Percentiles rank a stretch among this genome's conserved stretches.
Evolutionary conservation across 1,139 yeast genomes (phyloP).

Genomic region (Pichiaceae sp.): DNA sequence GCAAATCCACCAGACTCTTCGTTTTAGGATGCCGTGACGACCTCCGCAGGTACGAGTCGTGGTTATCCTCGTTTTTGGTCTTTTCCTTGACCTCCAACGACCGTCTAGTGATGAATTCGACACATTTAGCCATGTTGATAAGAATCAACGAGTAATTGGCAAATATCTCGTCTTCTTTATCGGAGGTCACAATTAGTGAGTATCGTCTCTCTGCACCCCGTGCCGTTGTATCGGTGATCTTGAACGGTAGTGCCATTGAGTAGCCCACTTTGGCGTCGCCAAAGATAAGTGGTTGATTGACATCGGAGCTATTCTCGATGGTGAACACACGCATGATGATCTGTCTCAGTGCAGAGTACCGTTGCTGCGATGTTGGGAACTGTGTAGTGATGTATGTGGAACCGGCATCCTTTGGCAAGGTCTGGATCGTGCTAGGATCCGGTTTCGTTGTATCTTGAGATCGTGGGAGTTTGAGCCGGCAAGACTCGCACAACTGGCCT

Average conservation of each 20-base stretch:
- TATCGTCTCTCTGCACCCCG: constrained; percentile 76
- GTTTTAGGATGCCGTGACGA: constrained; percentile 42
- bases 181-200: constrained; percentile 54
- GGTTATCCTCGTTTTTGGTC: constrained; percentile 27
- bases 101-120: constrained; percentile 37
- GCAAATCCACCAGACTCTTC: constrained; percentile 47
- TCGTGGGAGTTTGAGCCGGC: constrained; percentile 41
- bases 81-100: constrained; percentile 26
- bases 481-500: constrained; percentile 50
- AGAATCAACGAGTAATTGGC: constrained; percentile 51
- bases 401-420: constrained; percentile 5
- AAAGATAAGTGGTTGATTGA: constrained; percentile 58
- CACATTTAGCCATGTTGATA: constrained; percentile 43
- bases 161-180: constrained; percentile 44
- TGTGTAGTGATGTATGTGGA: constrained; percentile 41
- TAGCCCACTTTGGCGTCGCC: constrained; percentile 66
- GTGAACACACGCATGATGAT: constrained; percentile 59
- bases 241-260: constrained; percentile 59
- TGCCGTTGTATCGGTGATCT: constrained; percentile 60
- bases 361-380: constrained; percentile 49
- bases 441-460: constrained; percentile 1
- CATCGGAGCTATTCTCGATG: constrained; percentile 64
- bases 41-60: constrained; percentile 47
- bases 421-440: constrained; percentile 10
- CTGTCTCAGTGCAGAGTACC: constrained; percentile 50